Conservation (phyloP, 2,329 filamentous ascomycete genomes). For the Knoxdaviesia proteae region DNA sequence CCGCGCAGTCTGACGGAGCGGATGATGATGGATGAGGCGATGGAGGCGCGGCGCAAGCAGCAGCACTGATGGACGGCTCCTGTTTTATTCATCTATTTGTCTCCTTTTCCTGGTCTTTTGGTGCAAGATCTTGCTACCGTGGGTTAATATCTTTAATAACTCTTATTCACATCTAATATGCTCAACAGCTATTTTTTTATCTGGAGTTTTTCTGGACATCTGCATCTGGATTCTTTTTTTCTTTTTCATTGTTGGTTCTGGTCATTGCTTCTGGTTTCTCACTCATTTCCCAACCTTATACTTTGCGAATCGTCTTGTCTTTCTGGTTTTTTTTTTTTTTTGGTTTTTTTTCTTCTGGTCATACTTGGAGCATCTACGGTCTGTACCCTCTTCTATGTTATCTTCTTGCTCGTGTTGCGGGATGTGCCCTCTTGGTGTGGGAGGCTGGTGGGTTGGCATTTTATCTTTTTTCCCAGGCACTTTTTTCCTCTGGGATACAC, state of each 20-base stretch:
- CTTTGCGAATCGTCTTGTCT: not conserved
- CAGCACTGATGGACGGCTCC: not conserved
- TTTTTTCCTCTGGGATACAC: too few species aligned
- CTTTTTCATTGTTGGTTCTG: conserved; percentile 1
- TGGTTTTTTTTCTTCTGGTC: not conserved
- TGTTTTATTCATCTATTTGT: not conserved
- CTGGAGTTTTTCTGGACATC: not conserved
- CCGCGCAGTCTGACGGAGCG: conserved; percentile 27
- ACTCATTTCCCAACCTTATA: not conserved
- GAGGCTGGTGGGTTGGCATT: too few species aligned
- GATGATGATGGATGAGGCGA: conserved; percentile 24
- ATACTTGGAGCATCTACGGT: too few species aligned
- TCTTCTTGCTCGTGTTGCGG: too few species aligned
- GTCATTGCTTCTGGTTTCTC: not conserved
- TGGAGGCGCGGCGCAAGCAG: conserved; percentile 6
- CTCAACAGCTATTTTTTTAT: not conserved
- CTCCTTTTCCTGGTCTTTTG: not conserved
- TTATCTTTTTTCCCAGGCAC: too few species aligned
- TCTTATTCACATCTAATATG: not conserved
- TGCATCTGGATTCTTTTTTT: conserved; percentile 1
- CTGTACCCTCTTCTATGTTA: too few species aligned
- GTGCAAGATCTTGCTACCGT: not conserved
- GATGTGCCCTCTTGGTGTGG: too few species aligned
- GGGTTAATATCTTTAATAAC: not conserved
- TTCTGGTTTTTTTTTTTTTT: not conserved